Evolutionary conservation across 495 filamentous ascomycete species (phyloP).

Genomic region (Aspergillus wentii): DNA sequence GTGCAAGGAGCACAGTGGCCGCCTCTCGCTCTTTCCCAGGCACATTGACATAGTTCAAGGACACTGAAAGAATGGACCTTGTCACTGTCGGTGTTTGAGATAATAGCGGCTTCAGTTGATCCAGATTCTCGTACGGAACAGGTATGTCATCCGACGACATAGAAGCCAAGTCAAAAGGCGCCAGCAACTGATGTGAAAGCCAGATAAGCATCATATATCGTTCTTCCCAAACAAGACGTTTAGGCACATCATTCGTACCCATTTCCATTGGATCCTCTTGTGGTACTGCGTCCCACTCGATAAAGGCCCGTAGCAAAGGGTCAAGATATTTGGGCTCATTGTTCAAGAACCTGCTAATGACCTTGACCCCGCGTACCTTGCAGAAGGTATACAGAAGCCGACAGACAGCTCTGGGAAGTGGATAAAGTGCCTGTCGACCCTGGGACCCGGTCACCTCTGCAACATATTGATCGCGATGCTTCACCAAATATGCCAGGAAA

Average conservation of each 20-base stretch:
- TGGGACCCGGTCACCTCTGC: slow-evolving; percentile 18
- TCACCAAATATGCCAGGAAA: slow-evolving; percentile 62
- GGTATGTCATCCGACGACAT: slow-evolving; percentile 62
- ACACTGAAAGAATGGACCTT: slow-evolving; percentile 63
- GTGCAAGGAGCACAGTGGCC: slow-evolving; percentile 73
- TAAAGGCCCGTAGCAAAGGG: slow-evolving; percentile 64
- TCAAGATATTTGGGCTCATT: slow-evolving; percentile 85
- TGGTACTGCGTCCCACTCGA: slow-evolving; percentile 35
- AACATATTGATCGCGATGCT: slow-evolving; percentile 34
- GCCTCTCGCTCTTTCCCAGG: slow-evolving; percentile 86
- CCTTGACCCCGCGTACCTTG: slow-evolving; percentile 90
- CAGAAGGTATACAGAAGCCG: slow-evolving; percentile 83
- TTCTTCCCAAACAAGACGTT: slow-evolving; percentile 72
- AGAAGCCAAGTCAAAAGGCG: slow-evolving; percentile 83
- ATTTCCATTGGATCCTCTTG: slow-evolving; percentile 9
- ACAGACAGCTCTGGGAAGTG: slow-evolving; percentile 66
- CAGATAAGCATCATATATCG: slow-evolving; percentile 84
- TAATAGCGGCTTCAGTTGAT: slow-evolving; percentile 18
- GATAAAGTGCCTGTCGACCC: slow-evolving; percentile 36
- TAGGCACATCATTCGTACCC: slow-evolving; percentile 7
- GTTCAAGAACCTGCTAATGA: slow-evolving; percentile 82
- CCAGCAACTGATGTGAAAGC: slow-evolving; percentile 89
- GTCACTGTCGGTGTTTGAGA: slow-evolving; percentile 62
- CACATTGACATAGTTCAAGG: slow-evolving; percentile 61
- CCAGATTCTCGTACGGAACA: slow-evolving; percentile 21